A percentile compares a stretch with the other conserved stretches of the same genome.
Conservation (phyloP, 441 rosid genomes). For the Populus trichocarpa region DNA sequence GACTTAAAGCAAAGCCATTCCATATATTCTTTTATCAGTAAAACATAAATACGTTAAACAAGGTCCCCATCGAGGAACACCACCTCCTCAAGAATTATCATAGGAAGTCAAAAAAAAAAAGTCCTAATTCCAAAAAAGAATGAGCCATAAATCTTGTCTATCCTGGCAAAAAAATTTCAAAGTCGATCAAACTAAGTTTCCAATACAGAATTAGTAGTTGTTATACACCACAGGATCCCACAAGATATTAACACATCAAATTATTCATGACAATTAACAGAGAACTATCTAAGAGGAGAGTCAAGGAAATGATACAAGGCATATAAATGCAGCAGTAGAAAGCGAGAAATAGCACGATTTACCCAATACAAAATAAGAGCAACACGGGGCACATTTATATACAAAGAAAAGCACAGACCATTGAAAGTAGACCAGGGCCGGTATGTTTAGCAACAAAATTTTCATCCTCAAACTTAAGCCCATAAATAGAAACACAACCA, state of each 20-base stretch:
- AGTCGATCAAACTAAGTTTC: neutral
- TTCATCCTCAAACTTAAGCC: constrained; percentile 85
- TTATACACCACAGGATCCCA: neutral
- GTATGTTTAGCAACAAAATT: constrained; percentile 89
- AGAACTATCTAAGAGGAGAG: neutral
- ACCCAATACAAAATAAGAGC: neutral
- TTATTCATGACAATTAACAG: neutral
- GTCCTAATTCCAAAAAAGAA: neutral
- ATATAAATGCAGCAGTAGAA: neutral
- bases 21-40: neutral
- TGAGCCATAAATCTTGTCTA: neutral
- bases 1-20: neutral
- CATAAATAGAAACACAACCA: constrained; percentile 84
- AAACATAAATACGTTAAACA: neutral
- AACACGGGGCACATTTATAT: neutral
- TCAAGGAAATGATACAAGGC: neutral
- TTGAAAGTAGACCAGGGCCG: constrained; percentile 91
- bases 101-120: neutral
- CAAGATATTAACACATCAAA: neutral
- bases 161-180: neutral
- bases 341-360: neutral
- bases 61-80: neutral
- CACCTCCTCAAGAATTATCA: neutral
- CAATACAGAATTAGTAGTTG: neutral
- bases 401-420: constrained; percentile 43